Evolutionary conservation across 495 filamentous ascomycete genomes (phyloP), one percentile per base, ranked within the genome.

Genomic region (Xylaria sp.): DNA sequence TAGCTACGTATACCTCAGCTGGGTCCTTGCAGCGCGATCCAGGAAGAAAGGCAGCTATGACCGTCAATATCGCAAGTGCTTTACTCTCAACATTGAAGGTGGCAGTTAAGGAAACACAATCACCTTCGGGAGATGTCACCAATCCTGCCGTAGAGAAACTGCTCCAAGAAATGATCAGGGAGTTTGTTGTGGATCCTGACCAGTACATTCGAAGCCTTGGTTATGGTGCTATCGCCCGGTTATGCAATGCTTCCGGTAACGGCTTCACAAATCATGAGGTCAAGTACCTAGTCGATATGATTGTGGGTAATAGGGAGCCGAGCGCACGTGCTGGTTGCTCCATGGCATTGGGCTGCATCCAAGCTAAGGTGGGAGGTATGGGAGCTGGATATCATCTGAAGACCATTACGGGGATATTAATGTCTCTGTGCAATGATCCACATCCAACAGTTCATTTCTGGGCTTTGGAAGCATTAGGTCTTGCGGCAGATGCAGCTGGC

Each of bases 381-480:
- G 97, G 97, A 68, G 96, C 96, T 63, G 94, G 94, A n/a, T 92
- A 94, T 75, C 96, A 99, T 79, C 83, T 99, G 17, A 98, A 98
- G 82, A 97, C 93, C 9, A 98, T 99, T 62, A 89, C 97, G 44
- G 93, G 94, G 21, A 94, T 99, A 43, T 81, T 99, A 26, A 95
- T 98, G 93, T 98, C 95, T 26, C 83, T 99, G 8, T 93, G 94
- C 80, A 97, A 92, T 74, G 96, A 99, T 76, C 93, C 96, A n/a
- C 95, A 98, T 72, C 95, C 96, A 0, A 92, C 91, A 0, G 96
- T 99, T 1, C 96, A 99, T 78, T 97, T 93, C 78, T 98, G 94
- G 93, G 94, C 96, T 19, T 85, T 99, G 43, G 94, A 97, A 73
- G 95, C 92, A 2, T 78, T 99, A 21, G 90, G 93, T 63, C 88